Evolutionary conservation across 805 yeast species (phyloP).

Genomic region (Tanozyma kutaoensis): DNA sequence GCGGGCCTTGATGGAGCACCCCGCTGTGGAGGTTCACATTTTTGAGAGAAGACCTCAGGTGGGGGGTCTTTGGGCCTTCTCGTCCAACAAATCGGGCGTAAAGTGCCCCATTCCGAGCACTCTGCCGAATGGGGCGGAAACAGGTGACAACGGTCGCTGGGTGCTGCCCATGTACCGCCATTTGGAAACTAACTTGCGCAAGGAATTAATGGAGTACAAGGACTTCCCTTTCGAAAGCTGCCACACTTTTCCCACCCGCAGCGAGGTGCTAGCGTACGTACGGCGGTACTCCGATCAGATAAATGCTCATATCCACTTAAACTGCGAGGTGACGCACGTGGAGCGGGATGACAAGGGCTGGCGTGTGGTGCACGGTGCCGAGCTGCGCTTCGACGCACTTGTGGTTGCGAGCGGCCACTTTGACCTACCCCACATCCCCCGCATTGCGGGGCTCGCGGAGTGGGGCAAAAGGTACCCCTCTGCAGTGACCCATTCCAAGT

Average conservation of each 20-base stretch:
- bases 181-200: constrained; percentile 9
- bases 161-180: constrained; percentile 12
- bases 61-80: constrained; percentile 80
- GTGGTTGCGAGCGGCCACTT: constrained; percentile 54
- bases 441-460: constrained; percentile 36
- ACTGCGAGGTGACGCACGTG: constrained; percentile 34
- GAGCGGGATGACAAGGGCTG: constrained; percentile 6
- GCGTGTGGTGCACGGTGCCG: no score
- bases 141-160: constrained; percentile 2
- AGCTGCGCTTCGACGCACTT: constrained; percentile 39
- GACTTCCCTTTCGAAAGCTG: constrained; percentile 35
- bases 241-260: constrained; percentile 43
- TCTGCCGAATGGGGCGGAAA: constrained; percentile 8
- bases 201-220: constrained; percentile 49
- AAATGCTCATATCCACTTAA: constrained; percentile 28
- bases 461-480: constrained; percentile 32
- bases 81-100: constrained; percentile 6
- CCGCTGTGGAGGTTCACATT: constrained; percentile 34
- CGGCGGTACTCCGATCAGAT: constrained; percentile 33
- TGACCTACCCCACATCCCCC: constrained; percentile 48
- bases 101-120: constrained; percentile 10
- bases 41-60: constrained; percentile 44
- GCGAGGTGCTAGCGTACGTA: constrained; percentile 51
- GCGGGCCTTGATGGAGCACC: constrained; percentile 44
- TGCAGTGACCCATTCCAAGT: constrained; percentile 43